A percentile compares a stretch with the other conserved stretches of the same genome.
phyloP scores from a whole-genome alignment of 2,329 filamentous ascomycete genomes.

The Grosmannia huntii region DNA sequence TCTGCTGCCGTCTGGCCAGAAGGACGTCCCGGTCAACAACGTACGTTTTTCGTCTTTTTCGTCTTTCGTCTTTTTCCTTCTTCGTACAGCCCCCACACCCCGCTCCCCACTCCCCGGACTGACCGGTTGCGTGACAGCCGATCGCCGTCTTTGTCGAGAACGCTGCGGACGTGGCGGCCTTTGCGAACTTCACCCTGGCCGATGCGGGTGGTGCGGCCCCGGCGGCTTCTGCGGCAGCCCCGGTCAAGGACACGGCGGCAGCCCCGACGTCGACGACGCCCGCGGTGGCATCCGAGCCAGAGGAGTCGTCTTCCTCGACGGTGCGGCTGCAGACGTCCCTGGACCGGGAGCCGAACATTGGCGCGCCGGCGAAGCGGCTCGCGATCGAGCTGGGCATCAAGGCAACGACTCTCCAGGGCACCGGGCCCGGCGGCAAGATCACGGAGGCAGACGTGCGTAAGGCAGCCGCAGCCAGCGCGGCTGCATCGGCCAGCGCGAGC shows the following conservation, averaged over 20 bases:
- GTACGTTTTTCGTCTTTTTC: slow-evolving; percentile 50
- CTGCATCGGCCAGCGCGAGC: slow-evolving; percentile 30
- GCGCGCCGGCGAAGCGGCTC: slow-evolving; percentile 63
- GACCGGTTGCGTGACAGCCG: slow-evolving; percentile 42
- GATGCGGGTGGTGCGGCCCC: slow-evolving; percentile 63
- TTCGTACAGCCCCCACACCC: not conserved
- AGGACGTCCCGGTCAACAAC: slow-evolving; percentile 87
- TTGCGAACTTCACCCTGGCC: slow-evolving; percentile 75
- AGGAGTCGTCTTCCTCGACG: slow-evolving; percentile 56
- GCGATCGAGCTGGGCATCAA: slow-evolving; percentile 76
- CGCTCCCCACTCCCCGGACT: not conserved
- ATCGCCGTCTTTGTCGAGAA: slow-evolving; percentile 94
- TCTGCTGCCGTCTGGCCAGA: slow-evolving; percentile 81
- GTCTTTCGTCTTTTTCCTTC: not conserved
- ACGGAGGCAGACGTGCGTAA: slow-evolving; percentile 92
- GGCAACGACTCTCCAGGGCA: slow-evolving; percentile 61
- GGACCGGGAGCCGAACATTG: slow-evolving; percentile 66
- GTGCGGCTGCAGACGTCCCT: slow-evolving; percentile 72
- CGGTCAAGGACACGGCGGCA: slow-evolving; percentile 40
- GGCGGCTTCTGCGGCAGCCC: slow-evolving; percentile 27
- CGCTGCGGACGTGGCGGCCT: slow-evolving; percentile 72
- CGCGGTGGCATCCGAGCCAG: slow-evolving; percentile 37
- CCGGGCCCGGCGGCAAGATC: slow-evolving; percentile 73
- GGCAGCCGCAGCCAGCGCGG: slow-evolving; percentile 23
- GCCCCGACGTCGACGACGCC: slow-evolving; percentile 38